Evolutionary conservation across 1,139 yeast species (phyloP), one percentile per base, ranked within the genome.

Genomic region (Hemisphaericaspora subhashii): DNA sequence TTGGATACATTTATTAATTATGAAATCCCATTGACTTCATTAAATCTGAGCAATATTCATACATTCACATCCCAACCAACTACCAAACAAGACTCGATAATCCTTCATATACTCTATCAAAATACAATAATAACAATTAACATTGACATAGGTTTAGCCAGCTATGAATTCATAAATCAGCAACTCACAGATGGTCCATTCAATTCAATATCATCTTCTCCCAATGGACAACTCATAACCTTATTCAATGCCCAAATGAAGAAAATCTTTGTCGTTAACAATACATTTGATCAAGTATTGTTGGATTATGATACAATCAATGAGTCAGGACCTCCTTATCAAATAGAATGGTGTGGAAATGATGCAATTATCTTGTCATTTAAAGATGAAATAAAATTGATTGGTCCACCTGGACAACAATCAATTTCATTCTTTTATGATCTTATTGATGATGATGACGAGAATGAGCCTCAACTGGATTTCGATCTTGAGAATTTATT

Each of bases 311-410:
- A 70, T 40, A 58, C 68, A 1, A 54, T 66, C 16, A 62, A 58
- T 43, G 72, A 64, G 45, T 58, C 69, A 31, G 47, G 62, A 35
- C 15, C 71, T 53, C 60, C 72, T 1, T 54, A 60, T 28, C 76
- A 76, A 45, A 63, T 87, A 10, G 74, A 72, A 43, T 90, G 97
- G 97, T 86, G 96, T 59, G 88, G 92, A 0, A 81, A 83, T 50
- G 96, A 88, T 63, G 88, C 94, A 0, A 80, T 89, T 1, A 81
- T 81, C 0, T 33, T 79, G 23, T 66, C 81, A 0, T 71, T 76
- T 43, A 67, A 74, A 4, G 94, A 85, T 48, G 90, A 85, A 41
- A 54, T 88, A 17, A 75, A 77, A 43, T 58, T 90, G 11, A 72
- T 84, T 27, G 96, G 94, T n/a, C n/a, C n/a, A 0, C 94, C 95